Conservation (phyloP, 345 rosid genomes). For the Orychophragmus violaceus region DNA sequence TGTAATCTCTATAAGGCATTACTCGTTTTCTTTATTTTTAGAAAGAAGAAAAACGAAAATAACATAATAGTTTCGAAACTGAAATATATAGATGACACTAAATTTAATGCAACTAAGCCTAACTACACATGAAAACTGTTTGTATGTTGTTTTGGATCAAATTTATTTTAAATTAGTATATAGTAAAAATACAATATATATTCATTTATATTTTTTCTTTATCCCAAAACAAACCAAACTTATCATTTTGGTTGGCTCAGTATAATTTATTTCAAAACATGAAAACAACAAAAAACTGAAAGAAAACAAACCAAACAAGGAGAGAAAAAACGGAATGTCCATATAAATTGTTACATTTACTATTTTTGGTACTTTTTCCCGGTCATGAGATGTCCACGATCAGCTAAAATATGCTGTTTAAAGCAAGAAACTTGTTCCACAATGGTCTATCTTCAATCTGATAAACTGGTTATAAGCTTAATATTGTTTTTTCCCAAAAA, state of each 20-base stretch:
- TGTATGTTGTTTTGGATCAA: too few relatives aligned
- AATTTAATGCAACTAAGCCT: background rate
- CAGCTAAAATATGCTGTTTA: background rate
- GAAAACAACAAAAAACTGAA: background rate
- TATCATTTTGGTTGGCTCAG: too few relatives aligned
- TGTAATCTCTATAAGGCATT: background rate
- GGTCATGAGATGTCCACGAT: background rate
- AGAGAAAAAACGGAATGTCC: too few relatives aligned
- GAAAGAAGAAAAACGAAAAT: background rate
- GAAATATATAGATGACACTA: background rate
- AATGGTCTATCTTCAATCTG: background rate
- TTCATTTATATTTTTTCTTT: too few relatives aligned
- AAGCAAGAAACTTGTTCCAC: background rate
- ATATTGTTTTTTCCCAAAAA: too few relatives aligned
- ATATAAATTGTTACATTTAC: background rate
- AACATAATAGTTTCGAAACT: background rate
- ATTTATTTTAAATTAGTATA: too few relatives aligned
- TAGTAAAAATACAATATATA: too few relatives aligned
- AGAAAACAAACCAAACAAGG: too few relatives aligned
- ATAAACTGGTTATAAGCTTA: too few relatives aligned
- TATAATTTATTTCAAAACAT: too few relatives aligned
- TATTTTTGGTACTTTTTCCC: background rate
- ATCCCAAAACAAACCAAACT: too few relatives aligned
- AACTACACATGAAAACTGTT: too few relatives aligned
- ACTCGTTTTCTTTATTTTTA: constrained; percentile 4